phyloP scores from a whole-genome alignment of 2,329 filamentous ascomycete genomes.

The Colletotrichum sp. region DNA sequence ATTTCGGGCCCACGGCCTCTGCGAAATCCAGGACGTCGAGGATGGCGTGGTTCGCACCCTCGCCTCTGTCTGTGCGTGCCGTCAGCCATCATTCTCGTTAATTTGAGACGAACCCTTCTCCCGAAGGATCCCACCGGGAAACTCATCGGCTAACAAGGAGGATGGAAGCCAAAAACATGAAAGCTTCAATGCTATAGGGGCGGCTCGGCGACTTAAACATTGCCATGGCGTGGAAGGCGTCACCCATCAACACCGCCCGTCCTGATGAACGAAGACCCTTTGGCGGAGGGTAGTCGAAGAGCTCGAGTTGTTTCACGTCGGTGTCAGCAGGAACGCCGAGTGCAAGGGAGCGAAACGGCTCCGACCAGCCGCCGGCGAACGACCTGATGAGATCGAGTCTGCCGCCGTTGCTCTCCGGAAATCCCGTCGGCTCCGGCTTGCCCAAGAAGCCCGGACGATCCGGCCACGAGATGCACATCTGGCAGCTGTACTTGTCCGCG shows the following conservation, averaged over 20 bases:
- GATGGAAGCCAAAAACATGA: not conserved
- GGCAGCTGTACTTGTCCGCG: conserved; percentile 42
- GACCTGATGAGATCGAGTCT: conserved; percentile 46
- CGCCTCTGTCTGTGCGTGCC: conserved; percentile 52
- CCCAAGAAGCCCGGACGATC: conserved; percentile 37
- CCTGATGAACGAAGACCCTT: conserved; percentile 40
- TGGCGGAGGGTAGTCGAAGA: conserved; percentile 54
- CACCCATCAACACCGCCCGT: conserved; percentile 53
- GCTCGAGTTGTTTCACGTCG: conserved; percentile 48
- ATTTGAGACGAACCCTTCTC: not conserved
- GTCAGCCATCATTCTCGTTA: not conserved
- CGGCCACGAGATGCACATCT: conserved; percentile 60
- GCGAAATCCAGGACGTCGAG: conserved; percentile 53
- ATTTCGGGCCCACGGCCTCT: conserved; percentile 30
- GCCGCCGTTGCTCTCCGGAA: conserved; percentile 44
- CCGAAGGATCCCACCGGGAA: not conserved
- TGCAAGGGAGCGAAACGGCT: conserved; percentile 51
- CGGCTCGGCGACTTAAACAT: conserved; percentile 53
- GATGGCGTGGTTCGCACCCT: conserved; percentile 63
- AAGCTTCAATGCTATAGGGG: not conserved
- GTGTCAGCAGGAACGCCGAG: conserved; percentile 43
- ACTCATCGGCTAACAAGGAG: not conserved
- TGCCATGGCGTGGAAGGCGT: conserved; percentile 63
- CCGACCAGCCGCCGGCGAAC: conserved; percentile 51
- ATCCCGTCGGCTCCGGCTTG: conserved; percentile 33